These are phyloP conservation scores for Annulohypoxylon truncatum DNA, from an alignment of 2,329 filamentous ascomycete species.

Conservation along the genomic window DNA sequence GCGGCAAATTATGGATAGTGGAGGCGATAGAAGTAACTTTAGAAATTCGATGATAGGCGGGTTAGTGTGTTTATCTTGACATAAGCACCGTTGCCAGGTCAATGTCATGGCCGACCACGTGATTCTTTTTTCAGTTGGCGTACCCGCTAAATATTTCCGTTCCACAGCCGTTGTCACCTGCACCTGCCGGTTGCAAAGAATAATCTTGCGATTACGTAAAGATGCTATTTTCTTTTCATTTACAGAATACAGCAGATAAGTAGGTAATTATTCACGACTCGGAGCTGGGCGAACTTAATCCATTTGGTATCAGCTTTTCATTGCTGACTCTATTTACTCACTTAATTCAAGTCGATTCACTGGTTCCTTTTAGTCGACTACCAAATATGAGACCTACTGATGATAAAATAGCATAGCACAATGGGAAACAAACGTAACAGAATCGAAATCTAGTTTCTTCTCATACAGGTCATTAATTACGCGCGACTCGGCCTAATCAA, in stretches of 20 bases:
- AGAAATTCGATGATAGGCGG: slow-evolving; percentile 22
- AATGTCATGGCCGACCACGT: slow-evolving; percentile 31
- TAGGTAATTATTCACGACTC: no score
- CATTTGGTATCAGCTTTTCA: neutral
- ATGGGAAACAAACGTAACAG: neutral
- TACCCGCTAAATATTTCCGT: neutral
- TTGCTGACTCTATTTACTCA: neutral
- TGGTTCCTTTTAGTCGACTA: neutral
- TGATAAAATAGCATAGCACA: neutral
- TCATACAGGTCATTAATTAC: slow-evolving; percentile 40
- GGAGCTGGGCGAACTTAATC: no score
- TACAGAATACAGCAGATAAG: neutral
- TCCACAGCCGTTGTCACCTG: neutral
- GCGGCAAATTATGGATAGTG: slow-evolving; percentile 1
- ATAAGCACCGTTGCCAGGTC: slow-evolving; percentile 33
- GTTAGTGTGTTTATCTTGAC: slow-evolving; percentile 32
- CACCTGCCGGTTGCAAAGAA: neutral
- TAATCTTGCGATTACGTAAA: no score
- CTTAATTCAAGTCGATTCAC: neutral
- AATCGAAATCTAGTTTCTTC: slow-evolving; percentile 39
- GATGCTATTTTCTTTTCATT: no score
- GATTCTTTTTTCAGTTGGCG: neutral
- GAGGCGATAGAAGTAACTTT: slow-evolving; percentile 4
- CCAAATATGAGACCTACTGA: neutral
- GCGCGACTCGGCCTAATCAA: slow-evolving; percentile 11